Evolutionary conservation across 2,329 filamentous ascomycete genomes (phyloP).

Genomic region (Hawksworthiomyces lignivorus): DNA sequence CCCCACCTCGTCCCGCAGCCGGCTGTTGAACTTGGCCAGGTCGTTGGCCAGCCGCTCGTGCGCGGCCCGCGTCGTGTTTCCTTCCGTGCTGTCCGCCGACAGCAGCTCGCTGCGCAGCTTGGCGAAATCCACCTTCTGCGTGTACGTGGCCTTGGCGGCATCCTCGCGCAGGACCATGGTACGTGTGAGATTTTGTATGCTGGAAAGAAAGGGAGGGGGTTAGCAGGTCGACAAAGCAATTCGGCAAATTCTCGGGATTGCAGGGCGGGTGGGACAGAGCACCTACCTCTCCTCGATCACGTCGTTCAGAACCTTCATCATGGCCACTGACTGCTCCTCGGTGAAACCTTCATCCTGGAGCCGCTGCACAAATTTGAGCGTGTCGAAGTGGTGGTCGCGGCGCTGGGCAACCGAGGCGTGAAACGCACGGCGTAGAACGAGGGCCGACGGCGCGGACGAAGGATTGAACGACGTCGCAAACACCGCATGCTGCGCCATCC

Average conservation of each 20-base stretch:
- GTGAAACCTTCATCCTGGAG: constrained; percentile 89
- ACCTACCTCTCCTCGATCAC: constrained; percentile 85
- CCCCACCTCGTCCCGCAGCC: constrained; percentile 86
- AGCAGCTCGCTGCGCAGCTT: constrained; percentile 93
- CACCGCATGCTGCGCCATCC: too few species aligned
- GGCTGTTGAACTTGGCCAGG: constrained; percentile 83
- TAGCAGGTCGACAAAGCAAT: neutral
- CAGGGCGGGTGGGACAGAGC: neutral
- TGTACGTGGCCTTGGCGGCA: constrained; percentile 70
- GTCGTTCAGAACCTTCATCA: constrained; percentile 96
- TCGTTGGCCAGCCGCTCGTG: constrained; percentile 94
- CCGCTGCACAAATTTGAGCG: constrained; percentile 89
- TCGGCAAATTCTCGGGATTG: too few species aligned
- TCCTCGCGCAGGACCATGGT: constrained; percentile 98
- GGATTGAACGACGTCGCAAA: neutral
- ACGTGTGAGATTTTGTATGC: constrained; percentile 92
- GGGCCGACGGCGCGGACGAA: too few species aligned
- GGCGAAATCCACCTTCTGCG: constrained; percentile 94
- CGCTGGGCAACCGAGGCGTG: constrained; percentile 54
- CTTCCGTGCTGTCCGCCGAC: constrained; percentile 84
- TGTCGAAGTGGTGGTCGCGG: constrained; percentile 95
- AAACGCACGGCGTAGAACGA: constrained; percentile 35
- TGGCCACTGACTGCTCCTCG: constrained; percentile 89
- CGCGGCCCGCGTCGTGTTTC: constrained; percentile 75
- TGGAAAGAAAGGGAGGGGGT: too few species aligned